Conservation (phyloP, 2,329 filamentous ascomycete species). For the Penicillium sp. region DNA sequence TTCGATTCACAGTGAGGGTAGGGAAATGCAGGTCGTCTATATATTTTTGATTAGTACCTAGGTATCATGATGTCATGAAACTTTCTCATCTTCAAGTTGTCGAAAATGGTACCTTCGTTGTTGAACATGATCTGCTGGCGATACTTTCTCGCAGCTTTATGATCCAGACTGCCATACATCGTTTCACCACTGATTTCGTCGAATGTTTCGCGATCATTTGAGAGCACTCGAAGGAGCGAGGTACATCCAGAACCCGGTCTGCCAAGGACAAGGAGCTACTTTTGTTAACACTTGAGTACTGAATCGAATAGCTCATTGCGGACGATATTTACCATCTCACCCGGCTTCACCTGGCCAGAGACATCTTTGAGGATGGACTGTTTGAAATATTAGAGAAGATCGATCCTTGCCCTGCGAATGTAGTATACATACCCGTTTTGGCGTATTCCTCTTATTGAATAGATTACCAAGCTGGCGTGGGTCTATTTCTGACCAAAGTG, state of each 20-base stretch:
- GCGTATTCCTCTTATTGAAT: slow-evolving; percentile 22
- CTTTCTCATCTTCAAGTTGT: too few species aligned
- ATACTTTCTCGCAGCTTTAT: slow-evolving; percentile 48
- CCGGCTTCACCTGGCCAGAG: slow-evolving; percentile 46
- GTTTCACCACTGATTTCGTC: slow-evolving; percentile 59
- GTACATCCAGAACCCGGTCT: slow-evolving; percentile 72
- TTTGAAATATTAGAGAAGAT: slow-evolving; percentile 1
- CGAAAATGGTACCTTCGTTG: slow-evolving; percentile 56
- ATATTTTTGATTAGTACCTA: background rate
- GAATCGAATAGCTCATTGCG: background rate
- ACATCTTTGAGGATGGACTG: slow-evolving; percentile 47
- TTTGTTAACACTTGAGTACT: slow-evolving; percentile 2
- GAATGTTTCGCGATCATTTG: slow-evolving; percentile 66
- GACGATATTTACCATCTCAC: slow-evolving; percentile 46
- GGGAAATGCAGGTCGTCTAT: slow-evolving; percentile 72
- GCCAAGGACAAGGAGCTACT: slow-evolving; percentile 66
- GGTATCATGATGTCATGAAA: too few species aligned
- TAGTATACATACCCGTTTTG: slow-evolving; percentile 34
- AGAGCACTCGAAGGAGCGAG: slow-evolving; percentile 69
- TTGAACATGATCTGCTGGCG: slow-evolving; percentile 66
- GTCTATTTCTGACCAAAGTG: slow-evolving; percentile 38
- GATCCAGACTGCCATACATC: slow-evolving; percentile 58
- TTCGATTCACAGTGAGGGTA: slow-evolving; percentile 73
- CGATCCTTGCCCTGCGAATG: background rate
- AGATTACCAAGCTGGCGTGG: slow-evolving; percentile 32